Evolutionary conservation across 2,329 filamentous ascomycete genomes (phyloP).

Genomic region (Ophiostoma populinum): DNA sequence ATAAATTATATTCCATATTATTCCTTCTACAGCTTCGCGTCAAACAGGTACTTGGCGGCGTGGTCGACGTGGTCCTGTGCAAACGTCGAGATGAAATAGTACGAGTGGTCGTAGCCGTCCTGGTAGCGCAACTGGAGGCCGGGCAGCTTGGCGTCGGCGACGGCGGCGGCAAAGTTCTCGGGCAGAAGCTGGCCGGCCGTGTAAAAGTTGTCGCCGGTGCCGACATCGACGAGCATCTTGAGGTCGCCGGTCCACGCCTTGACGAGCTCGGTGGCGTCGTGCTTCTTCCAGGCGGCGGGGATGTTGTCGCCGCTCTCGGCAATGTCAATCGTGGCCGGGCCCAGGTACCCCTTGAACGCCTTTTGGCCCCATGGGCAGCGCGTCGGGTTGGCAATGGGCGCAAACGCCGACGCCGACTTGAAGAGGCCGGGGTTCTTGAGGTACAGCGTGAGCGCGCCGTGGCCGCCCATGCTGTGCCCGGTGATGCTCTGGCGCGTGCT

Average conservation of each 20-base stretch:
- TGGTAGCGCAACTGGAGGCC: conserved; percentile 72
- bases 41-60: conserved; percentile 62
- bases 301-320: no score
- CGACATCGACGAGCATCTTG: conserved; percentile 76
- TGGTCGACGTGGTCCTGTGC: conserved; percentile 80
- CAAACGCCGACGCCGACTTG: conserved; percentile 76
- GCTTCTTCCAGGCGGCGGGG: conserved; percentile 62
- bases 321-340: conserved; percentile 35
- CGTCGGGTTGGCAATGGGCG: conserved; percentile 74
- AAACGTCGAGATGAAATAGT: conserved; percentile 90
- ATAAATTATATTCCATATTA: background rate
- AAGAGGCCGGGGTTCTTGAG: conserved; percentile 83
- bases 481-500: conserved; percentile 57
- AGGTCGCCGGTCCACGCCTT: conserved; percentile 49
- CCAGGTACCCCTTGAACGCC: conserved; percentile 83
- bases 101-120: conserved; percentile 87
- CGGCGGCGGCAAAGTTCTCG: conserved; percentile 76
- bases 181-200: conserved; percentile 83
- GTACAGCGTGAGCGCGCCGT: conserved; percentile 84
- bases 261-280: conserved; percentile 84
- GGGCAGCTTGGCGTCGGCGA: conserved; percentile 54
- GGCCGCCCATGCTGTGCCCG: conserved; percentile 94
- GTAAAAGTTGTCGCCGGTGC: conserved; percentile 92
- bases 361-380: conserved; percentile 90
- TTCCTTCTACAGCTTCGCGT: background rate